Evolutionary conservation across 2,329 filamentous ascomycete species (phyloP).

Genomic region (Talaromyces sp.): DNA sequence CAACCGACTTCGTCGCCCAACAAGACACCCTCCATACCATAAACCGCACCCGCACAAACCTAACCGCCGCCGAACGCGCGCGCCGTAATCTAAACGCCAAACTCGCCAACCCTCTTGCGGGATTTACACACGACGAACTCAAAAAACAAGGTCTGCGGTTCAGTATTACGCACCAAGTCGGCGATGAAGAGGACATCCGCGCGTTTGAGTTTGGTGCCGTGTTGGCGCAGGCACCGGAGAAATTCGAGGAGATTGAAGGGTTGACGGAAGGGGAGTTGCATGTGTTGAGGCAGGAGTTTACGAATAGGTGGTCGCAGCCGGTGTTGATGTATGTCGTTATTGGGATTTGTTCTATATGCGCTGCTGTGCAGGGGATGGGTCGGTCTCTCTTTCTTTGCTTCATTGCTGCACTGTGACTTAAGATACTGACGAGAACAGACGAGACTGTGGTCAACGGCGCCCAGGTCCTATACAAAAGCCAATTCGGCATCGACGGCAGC

Average conservation of each 20-base stretch:
- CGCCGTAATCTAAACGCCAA: slow-evolving; percentile 47
- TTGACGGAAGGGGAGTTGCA: slow-evolving; percentile 58
- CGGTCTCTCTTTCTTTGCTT: slow-evolving; percentile 21
- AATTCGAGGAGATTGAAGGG: slow-evolving; percentile 50
- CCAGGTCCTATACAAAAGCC: slow-evolving; percentile 60
- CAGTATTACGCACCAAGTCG: slow-evolving; percentile 54
- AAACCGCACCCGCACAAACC: slow-evolving; percentile 20
- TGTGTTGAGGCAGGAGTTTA: slow-evolving; percentile 58
- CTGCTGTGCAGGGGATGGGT: slow-evolving; percentile 68
- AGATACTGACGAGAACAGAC: slow-evolving; percentile 39
- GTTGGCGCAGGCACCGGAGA: slow-evolving; percentile 54
- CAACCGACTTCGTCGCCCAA: slow-evolving; percentile 13
- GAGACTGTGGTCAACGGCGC: slow-evolving; percentile 68
- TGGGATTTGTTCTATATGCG: slow-evolving; percentile 63
- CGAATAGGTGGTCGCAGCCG: slow-evolving; percentile 68
- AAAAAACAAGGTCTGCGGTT: slow-evolving; percentile 57
- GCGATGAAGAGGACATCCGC: slow-evolving; percentile 54
- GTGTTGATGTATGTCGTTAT: slow-evolving; percentile 64
- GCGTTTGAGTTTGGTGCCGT: slow-evolving; percentile 60
- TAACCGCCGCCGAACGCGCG: slow-evolving; percentile 39
- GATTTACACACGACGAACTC: slow-evolving; percentile 51
- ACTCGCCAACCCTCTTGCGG: slow-evolving; percentile 53
- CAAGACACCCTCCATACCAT: slow-evolving; percentile 18
- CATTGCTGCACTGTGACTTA: neutral
- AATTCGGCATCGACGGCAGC: slow-evolving; percentile 57